These are phyloP conservation scores for Haplosporangium sp. DNA, from an alignment of 371 early-diverging fungal species.

Conservation along the genomic window DNA sequence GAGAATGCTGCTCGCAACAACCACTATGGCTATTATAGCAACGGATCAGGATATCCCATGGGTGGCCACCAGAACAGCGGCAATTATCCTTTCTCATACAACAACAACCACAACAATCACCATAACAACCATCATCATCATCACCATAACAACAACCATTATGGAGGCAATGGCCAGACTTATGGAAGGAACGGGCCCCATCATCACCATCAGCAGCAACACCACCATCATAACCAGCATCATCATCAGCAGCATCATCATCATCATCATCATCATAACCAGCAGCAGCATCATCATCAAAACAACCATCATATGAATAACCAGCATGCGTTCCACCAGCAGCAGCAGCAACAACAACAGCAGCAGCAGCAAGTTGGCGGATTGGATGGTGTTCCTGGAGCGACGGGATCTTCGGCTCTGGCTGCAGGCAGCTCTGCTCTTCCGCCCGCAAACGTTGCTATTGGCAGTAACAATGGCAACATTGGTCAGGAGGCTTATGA, in stretches of 20 bases:
- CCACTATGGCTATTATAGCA: constrained; percentile 50
- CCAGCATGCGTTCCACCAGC: constrained; percentile 36
- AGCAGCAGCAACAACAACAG: constrained; percentile 33
- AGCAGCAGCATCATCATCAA: constrained; percentile 22
- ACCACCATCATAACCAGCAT: constrained; percentile 34
- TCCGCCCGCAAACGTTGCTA: constrained; percentile 32
- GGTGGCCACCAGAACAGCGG: constrained; percentile 48
- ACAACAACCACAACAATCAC: constrained; percentile 26
- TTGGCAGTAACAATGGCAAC: constrained; percentile 28
- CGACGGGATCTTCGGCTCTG: constrained; percentile 47
- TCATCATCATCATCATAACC: constrained; percentile 21
- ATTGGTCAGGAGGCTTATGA: constrained; percentile 36
- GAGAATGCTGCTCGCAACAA: constrained; percentile 52
- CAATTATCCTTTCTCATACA: constrained; percentile 42
- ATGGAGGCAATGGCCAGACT: constrained; percentile 37
- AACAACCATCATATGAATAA: constrained; percentile 21
- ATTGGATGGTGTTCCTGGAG: constrained; percentile 41
- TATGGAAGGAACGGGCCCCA: constrained; percentile 33
- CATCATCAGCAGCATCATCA: constrained; percentile 27
- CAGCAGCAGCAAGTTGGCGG: constrained; percentile 20
- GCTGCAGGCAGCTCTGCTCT: constrained; percentile 51
- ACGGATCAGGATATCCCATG: constrained; percentile 42
- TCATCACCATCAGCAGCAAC: too few relatives aligned
- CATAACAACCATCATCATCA: constrained; percentile 13
- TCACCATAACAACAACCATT: constrained; percentile 30